These are phyloP conservation scores for Quercus agrifolia DNA, from an alignment of 306 rosid genomes.

Conservation along the genomic window DNA sequence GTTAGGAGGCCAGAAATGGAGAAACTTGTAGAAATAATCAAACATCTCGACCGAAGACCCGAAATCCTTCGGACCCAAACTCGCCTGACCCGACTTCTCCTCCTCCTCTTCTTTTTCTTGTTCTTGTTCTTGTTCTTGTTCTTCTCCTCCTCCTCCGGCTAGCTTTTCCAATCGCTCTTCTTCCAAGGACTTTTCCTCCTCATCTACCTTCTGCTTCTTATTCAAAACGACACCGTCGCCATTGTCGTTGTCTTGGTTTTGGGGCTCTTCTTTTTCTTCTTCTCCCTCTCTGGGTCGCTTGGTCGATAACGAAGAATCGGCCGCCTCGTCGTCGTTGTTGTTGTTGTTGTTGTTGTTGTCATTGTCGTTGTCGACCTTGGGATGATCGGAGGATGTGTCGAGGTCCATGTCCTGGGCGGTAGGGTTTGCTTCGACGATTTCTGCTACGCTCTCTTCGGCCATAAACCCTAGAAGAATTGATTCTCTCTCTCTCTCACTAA, in stretches of 20 bases:
- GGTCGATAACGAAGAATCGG: neutral
- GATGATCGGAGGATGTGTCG: conserved; percentile 2
- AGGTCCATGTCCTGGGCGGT: conserved; percentile 33
- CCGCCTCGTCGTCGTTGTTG: neutral
- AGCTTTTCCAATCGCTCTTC: conserved; percentile 48
- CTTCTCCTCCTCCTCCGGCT: conserved; percentile 22
- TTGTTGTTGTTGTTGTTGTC: no score
- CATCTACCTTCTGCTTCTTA: conserved; percentile 39
- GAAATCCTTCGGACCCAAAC: conserved; percentile 46
- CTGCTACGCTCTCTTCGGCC: conserved; percentile 27
- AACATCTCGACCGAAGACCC: conserved; percentile 56
- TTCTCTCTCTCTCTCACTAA: no score
- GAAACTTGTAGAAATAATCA: conserved; percentile 57
- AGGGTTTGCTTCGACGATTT: conserved; percentile 15
- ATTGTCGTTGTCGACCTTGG: no score
- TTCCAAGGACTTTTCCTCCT: conserved; percentile 39
- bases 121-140: no score
- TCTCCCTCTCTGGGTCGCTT: conserved; percentile 39
- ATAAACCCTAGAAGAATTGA: no score
- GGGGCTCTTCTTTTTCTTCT: conserved; percentile 16
- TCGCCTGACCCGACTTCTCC: conserved; percentile 28
- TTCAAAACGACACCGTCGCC: conserved; percentile 11
- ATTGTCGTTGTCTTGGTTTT: neutral
- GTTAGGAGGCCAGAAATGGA: conserved; percentile 67
- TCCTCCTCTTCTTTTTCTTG: neutral